phyloP scores from a whole-genome alignment of 345 rosid genomes.

The Lepidium africanum region DNA sequence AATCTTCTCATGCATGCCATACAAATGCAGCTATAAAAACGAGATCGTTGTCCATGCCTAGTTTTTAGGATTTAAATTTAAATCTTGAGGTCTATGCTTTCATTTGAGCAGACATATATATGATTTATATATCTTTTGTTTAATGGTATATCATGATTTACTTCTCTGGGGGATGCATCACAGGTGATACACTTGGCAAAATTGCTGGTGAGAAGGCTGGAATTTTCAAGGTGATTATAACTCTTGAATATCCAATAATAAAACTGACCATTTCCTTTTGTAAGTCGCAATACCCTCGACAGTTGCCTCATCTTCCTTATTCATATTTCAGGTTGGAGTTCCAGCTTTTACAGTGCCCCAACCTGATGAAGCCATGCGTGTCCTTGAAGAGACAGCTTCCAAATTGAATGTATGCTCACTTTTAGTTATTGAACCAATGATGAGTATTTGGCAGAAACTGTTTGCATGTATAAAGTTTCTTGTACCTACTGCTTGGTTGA shows the following conservation, averaged over 20 bases:
- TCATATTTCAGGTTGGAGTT: conserved; percentile 51
- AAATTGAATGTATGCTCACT: conserved; percentile 51
- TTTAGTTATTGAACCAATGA: conserved; percentile 2
- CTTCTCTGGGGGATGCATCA: conserved; percentile 25
- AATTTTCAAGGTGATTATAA: conserved; percentile 70
- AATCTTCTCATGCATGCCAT: conserved; percentile 8
- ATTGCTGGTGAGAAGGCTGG: conserved; percentile 99
- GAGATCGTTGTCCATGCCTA: background rate
- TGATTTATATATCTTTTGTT: background rate
- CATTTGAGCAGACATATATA: background rate
- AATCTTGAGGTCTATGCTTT: background rate
- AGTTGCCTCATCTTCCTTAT: conserved; percentile 6
- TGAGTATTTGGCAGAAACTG: background rate
- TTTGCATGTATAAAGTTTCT: background rate
- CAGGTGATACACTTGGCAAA: conserved; percentile 89
- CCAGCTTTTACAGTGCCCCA: conserved; percentile 95
- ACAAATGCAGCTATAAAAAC: background rate
- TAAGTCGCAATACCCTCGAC: background rate
- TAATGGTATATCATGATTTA: background rate
- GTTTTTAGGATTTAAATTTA: background rate
- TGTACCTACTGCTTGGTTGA: background rate
- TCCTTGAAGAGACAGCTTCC: conserved; percentile 75
- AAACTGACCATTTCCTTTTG: background rate
- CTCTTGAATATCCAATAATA: background rate
- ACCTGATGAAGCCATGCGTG: conserved; percentile 92